phyloP scores from a whole-genome alignment of 2,329 filamentous ascomycete species.

The Colletotrichum sp. region DNA sequence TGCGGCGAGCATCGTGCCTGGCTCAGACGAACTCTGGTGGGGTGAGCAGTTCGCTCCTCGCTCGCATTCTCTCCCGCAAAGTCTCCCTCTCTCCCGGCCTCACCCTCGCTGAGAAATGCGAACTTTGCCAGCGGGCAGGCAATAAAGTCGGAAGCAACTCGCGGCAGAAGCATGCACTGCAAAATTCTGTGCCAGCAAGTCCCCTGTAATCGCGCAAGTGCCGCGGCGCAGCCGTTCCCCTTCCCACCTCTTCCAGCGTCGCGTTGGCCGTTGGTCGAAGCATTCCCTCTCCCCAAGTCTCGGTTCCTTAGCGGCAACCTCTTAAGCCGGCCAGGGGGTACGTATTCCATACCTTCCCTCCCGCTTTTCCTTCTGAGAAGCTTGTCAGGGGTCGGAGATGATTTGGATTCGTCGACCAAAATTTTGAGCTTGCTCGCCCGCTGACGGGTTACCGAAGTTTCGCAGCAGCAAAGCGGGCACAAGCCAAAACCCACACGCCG shows the following conservation, averaged over 20 bases:
- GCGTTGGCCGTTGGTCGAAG: not conserved
- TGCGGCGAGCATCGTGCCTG: not conserved
- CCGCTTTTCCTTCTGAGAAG: not conserved
- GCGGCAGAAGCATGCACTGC: not conserved
- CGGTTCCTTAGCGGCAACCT: not conserved
- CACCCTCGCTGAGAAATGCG: not conserved
- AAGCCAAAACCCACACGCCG: not conserved
- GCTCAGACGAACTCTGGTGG: conserved; percentile 16
- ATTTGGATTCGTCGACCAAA: not conserved
- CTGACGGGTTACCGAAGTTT: not conserved
- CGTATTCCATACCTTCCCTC: not conserved
- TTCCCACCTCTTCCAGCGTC: not conserved
- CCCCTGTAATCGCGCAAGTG: conserved; percentile 1
- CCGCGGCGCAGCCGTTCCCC: not conserved
- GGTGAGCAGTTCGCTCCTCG: not conserved
- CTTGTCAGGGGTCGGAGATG: not conserved
- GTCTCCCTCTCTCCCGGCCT: not conserved
- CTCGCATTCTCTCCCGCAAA: not conserved
- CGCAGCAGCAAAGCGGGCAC: not conserved
- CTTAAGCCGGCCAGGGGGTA: not conserved
- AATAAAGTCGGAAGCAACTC: not conserved
- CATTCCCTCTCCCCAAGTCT: not conserved
- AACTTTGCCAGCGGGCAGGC: not conserved
- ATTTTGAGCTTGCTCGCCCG: not conserved
- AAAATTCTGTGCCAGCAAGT: not conserved